These are phyloP conservation scores for Pseudocercospora pini-densiflorae DNA, from an alignment of 2,329 filamentous ascomycete genomes.

Conservation along the genomic window DNA sequence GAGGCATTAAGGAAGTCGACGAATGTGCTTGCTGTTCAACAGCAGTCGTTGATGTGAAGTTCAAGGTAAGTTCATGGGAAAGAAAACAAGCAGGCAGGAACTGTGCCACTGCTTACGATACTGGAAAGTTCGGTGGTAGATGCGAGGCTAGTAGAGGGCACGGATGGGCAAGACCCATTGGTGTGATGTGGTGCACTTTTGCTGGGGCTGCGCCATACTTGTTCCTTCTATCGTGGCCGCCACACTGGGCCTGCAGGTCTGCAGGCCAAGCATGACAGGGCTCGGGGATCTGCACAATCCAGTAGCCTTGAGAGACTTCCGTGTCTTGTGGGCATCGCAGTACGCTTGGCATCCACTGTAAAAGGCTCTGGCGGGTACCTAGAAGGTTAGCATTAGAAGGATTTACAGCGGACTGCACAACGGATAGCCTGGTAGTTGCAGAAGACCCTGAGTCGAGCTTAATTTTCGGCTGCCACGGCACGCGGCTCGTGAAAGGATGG, in stretches of 20 bases:
- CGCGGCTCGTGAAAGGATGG: conserved; percentile 20
- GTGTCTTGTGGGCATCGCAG: conserved; percentile 14
- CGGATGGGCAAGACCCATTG: conserved; percentile 14
- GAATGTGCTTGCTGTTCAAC: conserved; percentile 9
- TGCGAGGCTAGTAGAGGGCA: conserved; percentile 10
- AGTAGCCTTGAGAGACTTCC: conserved; percentile 19
- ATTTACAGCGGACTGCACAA: conserved; percentile 4
- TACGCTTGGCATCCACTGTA: conserved; percentile 17
- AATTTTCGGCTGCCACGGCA: conserved; percentile 29
- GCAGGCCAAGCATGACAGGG: conserved; percentile 20
- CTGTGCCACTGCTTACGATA: conserved; percentile 20
- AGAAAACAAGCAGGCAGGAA: conserved; percentile 12
- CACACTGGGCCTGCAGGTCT: conserved; percentile 13
- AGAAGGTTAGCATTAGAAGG: conserved; percentile 15
- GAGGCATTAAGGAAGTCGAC: conserved; percentile 34
- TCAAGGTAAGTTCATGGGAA: conserved; percentile 9
- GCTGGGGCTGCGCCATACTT: conserved; percentile 23
- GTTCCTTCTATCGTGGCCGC: conserved; percentile 20
- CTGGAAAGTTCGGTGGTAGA: conserved; percentile 26
- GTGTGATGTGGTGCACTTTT: conserved; percentile 7
- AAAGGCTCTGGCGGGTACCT: conserved; percentile 8
- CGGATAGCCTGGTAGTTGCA: conserved; percentile 11
- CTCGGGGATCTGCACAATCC: conserved; percentile 20
- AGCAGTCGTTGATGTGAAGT: conserved; percentile 8
- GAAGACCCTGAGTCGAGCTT: conserved; percentile 16